A percentile compares a stretch with the other conserved stretches of the same genome.
Evolutionary conservation across 176 grass and related monocot species (phyloP).

Genomic region (Dactylis glomerata): DNA sequence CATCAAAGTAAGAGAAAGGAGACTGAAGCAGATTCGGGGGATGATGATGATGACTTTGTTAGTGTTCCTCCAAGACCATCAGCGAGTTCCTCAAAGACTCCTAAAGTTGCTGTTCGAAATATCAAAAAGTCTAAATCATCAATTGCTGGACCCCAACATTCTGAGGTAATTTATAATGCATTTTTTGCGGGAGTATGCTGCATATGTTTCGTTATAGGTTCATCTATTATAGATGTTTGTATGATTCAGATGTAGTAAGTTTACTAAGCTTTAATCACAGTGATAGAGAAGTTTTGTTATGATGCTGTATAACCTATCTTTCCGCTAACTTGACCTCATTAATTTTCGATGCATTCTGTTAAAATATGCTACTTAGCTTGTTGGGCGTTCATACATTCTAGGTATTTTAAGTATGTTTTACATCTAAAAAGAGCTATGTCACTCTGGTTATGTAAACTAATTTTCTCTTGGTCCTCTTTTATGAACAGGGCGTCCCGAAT

Average conservation of each 20-base stretch:
- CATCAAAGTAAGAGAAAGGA: neutral
- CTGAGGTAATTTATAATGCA: neutral
- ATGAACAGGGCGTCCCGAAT: no score
- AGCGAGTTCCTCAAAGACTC: neutral
- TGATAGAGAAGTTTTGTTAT: neutral
- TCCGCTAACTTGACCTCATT: no score
- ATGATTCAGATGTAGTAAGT: neutral
- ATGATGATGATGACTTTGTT: neutral
- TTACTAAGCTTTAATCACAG: neutral
- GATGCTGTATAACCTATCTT: no score
- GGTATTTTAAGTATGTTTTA: no score
- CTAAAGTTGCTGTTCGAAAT: neutral
- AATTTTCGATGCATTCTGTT: no score
- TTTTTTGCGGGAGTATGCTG: neutral
- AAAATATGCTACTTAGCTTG: no score
- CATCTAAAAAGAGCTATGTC: no score
- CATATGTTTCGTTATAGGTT: neutral
- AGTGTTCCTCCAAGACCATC: neutral
- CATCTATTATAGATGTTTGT: neutral
- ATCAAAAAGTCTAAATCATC: neutral
- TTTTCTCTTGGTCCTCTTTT: no score
- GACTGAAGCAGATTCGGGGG: neutral
- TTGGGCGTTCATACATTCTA: no score
- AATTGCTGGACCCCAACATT: neutral
- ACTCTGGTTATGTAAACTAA: no score